phyloP scores from a whole-genome alignment of 2,329 filamentous ascomycete species.

The Paecilomyces sp. region DNA sequence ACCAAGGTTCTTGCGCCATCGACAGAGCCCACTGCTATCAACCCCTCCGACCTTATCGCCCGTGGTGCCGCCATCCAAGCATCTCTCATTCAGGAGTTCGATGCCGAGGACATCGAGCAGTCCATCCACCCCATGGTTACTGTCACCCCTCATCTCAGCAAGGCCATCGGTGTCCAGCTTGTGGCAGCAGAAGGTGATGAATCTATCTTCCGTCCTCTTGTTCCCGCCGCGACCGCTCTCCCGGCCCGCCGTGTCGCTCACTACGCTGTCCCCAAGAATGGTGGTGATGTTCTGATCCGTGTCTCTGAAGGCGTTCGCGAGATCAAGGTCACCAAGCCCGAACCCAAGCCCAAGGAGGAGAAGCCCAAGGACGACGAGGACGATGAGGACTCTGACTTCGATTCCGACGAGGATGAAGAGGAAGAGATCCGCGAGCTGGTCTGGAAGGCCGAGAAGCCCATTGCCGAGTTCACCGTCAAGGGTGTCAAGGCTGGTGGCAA shows the following conservation, averaged over 20 bases:
- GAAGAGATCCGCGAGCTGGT: conserved; percentile 85
- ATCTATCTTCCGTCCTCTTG: conserved; percentile 67
- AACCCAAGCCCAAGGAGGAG: conserved; percentile 63
- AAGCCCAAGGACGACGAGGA: conserved; percentile 52
- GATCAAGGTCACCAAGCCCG: conserved; percentile 88
- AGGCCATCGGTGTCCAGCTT: conserved; percentile 80
- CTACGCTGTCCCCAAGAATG: conserved; percentile 66
- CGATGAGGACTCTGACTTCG: conserved; percentile 55
- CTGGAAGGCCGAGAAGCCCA: conserved; percentile 76
- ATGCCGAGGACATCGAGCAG: conserved; percentile 87
- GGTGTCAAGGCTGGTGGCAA: conserved; percentile 81
- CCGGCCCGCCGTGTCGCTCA: conserved; percentile 80
- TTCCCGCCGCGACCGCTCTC: conserved; percentile 80
- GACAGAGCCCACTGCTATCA: conserved; percentile 70
- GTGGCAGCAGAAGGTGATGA: conserved; percentile 46
- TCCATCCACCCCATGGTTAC: conserved; percentile 93
- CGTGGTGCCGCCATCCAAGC: conserved; percentile 94
- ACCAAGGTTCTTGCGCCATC: conserved; percentile 77
- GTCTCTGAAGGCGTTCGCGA: conserved; percentile 82
- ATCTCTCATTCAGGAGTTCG: conserved; percentile 88
- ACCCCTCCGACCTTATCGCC: conserved; percentile 84
- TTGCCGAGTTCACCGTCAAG: conserved; percentile 80
- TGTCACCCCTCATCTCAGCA: conserved; percentile 80
- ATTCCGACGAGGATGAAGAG: conserved; percentile 59
- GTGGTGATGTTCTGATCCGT: conserved; percentile 82